Evolutionary conservation across 1,284 basidiomycete genomes (phyloP), one percentile per base, ranked within the genome.

Genomic region (Malassezia equina): DNA sequence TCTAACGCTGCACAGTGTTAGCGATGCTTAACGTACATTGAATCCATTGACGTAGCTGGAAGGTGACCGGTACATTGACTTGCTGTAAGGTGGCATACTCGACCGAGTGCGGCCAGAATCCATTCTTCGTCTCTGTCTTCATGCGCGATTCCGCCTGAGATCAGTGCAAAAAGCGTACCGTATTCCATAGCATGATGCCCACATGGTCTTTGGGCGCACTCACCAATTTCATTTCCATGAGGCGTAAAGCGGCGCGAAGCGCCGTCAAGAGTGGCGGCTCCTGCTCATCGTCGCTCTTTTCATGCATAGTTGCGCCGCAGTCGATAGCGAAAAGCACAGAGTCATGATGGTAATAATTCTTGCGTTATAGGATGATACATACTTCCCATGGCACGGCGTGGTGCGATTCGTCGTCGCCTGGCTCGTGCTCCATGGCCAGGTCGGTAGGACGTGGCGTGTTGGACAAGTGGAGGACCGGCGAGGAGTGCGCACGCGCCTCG

Each of bases 111-210:
- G 55, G 49, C 24, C 27, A 28, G 34, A 42, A 57, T 4, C 45
- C 42, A 13, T 29, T 42, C 32, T 49, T 50, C 24, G 15, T 34
- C 23, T 31, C 28, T 4, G 55, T 47, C n/a, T 19, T n/a, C 55
- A 57, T 57, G 3, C 39, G 34, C n/a, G 55, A 57, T 4, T n/a
- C 36, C 17, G 34, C 43, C 54, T 56, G 7, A n/a, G 0, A 50
- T 47, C 11, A 9, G 33, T 29, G 23, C n/a, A 15, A 15, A 13
- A 25, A 4, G 28, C 83, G 79, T 71, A 93, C 89, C 51, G 90
- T 90, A 63, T 96, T 95, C 78, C 86, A 98, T 17, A 96, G 77
- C 65, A 96, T 70, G 36, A 96, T 84, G 2, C 91, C 93, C 41
- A 91, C 84, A 36, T 83, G 82, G 69, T 95, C 90, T 59, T 83